Base-by-base conservation (phyloP, 1,139 yeast species). In the Yamadazyma taylorii region DNA sequence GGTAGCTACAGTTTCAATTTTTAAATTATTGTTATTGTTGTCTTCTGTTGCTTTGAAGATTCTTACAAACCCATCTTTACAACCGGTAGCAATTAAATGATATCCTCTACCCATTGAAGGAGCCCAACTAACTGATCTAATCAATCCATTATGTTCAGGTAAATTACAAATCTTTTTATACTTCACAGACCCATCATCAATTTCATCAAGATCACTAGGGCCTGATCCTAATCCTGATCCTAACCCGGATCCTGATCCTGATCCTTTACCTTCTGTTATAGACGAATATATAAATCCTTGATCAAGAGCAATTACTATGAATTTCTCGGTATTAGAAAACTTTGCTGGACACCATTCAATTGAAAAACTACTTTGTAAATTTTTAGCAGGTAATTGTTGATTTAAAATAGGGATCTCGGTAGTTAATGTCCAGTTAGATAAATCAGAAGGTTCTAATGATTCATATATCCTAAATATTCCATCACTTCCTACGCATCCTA, bases 111-210 rank as follows among this genome's bases (percentile, higher is more conserved):
- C 98, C 85, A 90, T 87, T 0, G 95, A 81, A 5, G 97, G 97
- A 0, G 97, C 98, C 98, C 98, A 92, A 33, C 94, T 77, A 7
- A 92, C 89, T 26, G 92, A 86, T 48, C 97, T 70, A 31, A 92
- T 88, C 34, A 92, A 72, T 2, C 95, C 96, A 42, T 79, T 75
- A 58, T 90, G 97, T 35, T 88, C 96, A 1, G 90, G 85, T 30
- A 71, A 53, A 45, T 56, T 65, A 43, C 75, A 66, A 17, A 69
- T 46, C 38, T 66, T 68, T 17, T 50, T 46, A 42, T 64, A 69
- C 35, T 55, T 60, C 11, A 53, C 40, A 43, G 47, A 41, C 15
- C 32, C 30, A 8, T 47, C 55, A 3, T 48, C 46, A n/a, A 39
- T 47, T 5, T 37, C 44, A 1, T 40, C 39, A n/a, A n/a, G n/a